Percentiles rank a stretch among this genome's conserved stretches.
Conservation (phyloP, 2,329 filamentous ascomycete species). For the Diaporthe citrichinensis region DNA sequence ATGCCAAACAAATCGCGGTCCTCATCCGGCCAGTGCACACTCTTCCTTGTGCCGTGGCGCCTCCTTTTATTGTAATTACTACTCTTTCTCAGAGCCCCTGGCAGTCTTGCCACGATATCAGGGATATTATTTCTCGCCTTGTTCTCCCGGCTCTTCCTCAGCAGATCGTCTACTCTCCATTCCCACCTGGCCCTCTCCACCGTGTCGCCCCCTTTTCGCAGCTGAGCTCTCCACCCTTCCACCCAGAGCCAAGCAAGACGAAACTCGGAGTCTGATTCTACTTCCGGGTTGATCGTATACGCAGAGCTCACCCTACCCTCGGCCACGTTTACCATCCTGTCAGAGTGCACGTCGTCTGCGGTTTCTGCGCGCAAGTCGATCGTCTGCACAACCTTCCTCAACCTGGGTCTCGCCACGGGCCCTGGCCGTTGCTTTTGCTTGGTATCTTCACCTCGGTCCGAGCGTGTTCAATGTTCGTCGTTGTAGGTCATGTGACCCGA, state of each 20-base stretch:
- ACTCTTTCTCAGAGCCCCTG: slow-evolving; percentile 39
- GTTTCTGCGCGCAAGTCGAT: slow-evolving; percentile 33
- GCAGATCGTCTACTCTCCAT: slow-evolving; percentile 47
- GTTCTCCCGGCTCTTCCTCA: neutral
- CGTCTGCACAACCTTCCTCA: slow-evolving; percentile 12
- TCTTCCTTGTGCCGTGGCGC: slow-evolving; percentile 11
- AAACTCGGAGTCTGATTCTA: slow-evolving; percentile 43
- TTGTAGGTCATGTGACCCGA: slow-evolving; percentile 9
- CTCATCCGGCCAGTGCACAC: slow-evolving; percentile 35
- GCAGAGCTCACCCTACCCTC: slow-evolving; percentile 33
- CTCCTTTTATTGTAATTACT: neutral
- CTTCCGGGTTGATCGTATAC: slow-evolving; percentile 36
- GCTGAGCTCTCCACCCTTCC: slow-evolving; percentile 54
- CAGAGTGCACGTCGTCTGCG: slow-evolving; percentile 38
- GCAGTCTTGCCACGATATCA: slow-evolving; percentile 40
- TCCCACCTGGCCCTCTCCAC: slow-evolving; percentile 53
- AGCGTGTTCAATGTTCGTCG: slow-evolving; percentile 55
- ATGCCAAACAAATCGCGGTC: neutral
- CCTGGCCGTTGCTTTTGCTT: slow-evolving; percentile 37
- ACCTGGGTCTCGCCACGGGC: neutral
- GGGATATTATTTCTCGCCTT: slow-evolving; percentile 36
- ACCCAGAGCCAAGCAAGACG: slow-evolving; percentile 56
- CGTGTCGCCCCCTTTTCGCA: slow-evolving; percentile 50
- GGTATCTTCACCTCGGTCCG: slow-evolving; percentile 46
- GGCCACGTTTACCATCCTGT: slow-evolving; percentile 20